These are phyloP conservation scores for Penicillium decumbens DNA, from an alignment of 2,329 filamentous ascomycete species.

Conservation along the genomic window DNA sequence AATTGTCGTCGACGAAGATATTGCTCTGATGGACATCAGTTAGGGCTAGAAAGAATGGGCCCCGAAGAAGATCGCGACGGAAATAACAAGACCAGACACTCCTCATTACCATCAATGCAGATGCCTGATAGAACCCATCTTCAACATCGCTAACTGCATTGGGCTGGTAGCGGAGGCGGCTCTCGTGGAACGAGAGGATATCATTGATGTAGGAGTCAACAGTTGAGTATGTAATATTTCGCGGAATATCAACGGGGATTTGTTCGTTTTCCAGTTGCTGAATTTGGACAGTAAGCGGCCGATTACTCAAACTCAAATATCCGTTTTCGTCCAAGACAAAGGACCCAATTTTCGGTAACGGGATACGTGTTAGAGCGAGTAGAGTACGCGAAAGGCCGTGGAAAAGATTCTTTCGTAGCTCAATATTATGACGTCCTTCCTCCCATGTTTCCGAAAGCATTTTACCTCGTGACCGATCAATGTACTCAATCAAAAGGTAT, in stretches of 20 bases:
- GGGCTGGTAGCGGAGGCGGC: slow-evolving; percentile 19
- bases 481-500: slow-evolving; percentile 19
- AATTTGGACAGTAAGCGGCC: slow-evolving; percentile 15
- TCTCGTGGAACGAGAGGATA: slow-evolving; percentile 5
- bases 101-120: slow-evolving; percentile 28
- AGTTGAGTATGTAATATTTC: slow-evolving; percentile 1
- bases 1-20: slow-evolving; percentile 25
- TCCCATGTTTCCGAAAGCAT: slow-evolving; percentile 18
- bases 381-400: slow-evolving; percentile 5
- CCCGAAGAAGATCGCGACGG: slow-evolving; percentile 27
- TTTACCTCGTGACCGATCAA: slow-evolving; percentile 7
- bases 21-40: slow-evolving; percentile 42
- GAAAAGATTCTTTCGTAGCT: slow-evolving; percentile 5
- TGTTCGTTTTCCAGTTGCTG: not conserved
- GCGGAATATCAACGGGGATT: slow-evolving; percentile 7
- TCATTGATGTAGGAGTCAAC: slow-evolving; percentile 10
- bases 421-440: slow-evolving; percentile 3
- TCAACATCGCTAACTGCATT: slow-evolving; percentile 19
- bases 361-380: not conserved
- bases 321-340: slow-evolving; percentile 2
- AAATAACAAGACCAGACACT: slow-evolving; percentile 26
- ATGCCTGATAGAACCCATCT: slow-evolving; percentile 13
- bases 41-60: slow-evolving; percentile 34
- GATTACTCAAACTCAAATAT: slow-evolving; percentile 16
- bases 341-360: slow-evolving; percentile 5